Percentiles rank a stretch among this genome's conserved stretches.
Conservation (phyloP, 2,329 filamentous ascomycete species). For the Pseudogymnoascus sp. region DNA sequence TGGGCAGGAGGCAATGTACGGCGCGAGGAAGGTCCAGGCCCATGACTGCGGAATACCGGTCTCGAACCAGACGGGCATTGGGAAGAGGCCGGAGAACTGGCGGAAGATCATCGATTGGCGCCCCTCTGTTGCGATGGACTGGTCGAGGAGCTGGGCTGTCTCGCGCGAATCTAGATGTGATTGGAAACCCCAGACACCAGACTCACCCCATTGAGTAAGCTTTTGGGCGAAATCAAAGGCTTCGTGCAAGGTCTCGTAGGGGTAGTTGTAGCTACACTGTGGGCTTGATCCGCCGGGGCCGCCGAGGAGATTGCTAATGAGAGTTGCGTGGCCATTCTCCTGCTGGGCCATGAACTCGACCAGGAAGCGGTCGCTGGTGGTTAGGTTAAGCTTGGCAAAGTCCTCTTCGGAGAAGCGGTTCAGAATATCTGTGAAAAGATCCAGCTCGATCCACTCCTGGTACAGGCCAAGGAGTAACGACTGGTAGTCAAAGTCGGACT, state of each 20-base stretch:
- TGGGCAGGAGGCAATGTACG: constrained; percentile 73
- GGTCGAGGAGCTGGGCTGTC: constrained; percentile 63
- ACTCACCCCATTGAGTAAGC: constrained; percentile 73
- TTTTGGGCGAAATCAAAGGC: constrained; percentile 81
- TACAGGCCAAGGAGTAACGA: constrained; percentile 66
- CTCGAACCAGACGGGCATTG: constrained; percentile 79
- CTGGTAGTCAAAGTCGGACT: constrained; percentile 78
- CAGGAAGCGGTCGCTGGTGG: constrained; percentile 59
- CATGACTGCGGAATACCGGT: constrained; percentile 74
- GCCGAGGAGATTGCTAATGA: constrained; percentile 72
- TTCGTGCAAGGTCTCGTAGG: constrained; percentile 65
- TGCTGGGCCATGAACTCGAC: constrained; percentile 72
- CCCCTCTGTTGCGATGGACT: constrained; percentile 71
- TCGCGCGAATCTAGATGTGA: constrained; percentile 70
- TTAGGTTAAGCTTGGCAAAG: constrained; percentile 61
- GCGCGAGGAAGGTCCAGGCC: constrained; percentile 75
- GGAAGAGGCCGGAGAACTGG: constrained; percentile 71
- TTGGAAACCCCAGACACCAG: constrained; percentile 74
- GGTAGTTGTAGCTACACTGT: constrained; percentile 77
- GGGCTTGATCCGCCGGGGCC: constrained; percentile 49
- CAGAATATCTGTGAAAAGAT: constrained; percentile 72
- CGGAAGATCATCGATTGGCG: constrained; percentile 81
- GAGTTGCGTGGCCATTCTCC: constrained; percentile 69
- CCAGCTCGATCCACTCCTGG: constrained; percentile 79
- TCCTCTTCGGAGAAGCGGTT: constrained; percentile 61